Evolutionary conservation across 345 rosid genomes (phyloP).

Genomic region (Arabidopsis suecica): DNA sequence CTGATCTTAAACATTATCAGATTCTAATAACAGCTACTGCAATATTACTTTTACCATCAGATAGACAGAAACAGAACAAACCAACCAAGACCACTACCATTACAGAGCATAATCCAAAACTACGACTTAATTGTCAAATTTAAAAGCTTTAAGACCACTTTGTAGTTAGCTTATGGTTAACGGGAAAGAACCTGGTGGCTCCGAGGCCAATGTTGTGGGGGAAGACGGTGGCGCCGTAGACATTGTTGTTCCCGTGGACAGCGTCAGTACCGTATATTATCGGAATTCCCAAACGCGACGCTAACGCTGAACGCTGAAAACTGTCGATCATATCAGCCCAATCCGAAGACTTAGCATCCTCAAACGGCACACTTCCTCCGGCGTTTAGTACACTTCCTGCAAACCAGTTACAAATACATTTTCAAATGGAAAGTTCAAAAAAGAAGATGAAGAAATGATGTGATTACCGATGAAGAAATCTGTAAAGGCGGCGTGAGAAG

Average conservation of each 20-base stretch:
- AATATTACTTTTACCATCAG: not conserved
- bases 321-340: slow-evolving; percentile 93
- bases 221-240: slow-evolving; percentile 87
- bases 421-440: not conserved
- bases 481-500: slow-evolving; percentile 28
- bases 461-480: slow-evolving; percentile 38
- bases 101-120: not conserved
- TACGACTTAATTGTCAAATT: not conserved
- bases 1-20: slow-evolving; percentile 6
- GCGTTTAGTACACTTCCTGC: slow-evolving; percentile 81
- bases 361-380: slow-evolving; percentile 77
- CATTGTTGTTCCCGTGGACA: slow-evolving; percentile 83
- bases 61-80: slow-evolving; percentile 23
- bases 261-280: slow-evolving; percentile 89
- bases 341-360: slow-evolving; percentile 63
- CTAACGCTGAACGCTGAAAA: slow-evolving; percentile 65
- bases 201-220: slow-evolving; percentile 92
- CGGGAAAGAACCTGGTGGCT: slow-evolving; percentile 65
- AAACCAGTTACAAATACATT: not conserved
- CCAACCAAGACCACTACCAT: not conserved
- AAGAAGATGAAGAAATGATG: not conserved
- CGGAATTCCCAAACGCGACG: slow-evolving; percentile 82
- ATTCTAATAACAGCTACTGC: not conserved
- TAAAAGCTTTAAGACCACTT: not conserved
- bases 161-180: not conserved